Conservation (phyloP, 1,139 yeast genomes). For the Protomyces gravidus region DNA sequence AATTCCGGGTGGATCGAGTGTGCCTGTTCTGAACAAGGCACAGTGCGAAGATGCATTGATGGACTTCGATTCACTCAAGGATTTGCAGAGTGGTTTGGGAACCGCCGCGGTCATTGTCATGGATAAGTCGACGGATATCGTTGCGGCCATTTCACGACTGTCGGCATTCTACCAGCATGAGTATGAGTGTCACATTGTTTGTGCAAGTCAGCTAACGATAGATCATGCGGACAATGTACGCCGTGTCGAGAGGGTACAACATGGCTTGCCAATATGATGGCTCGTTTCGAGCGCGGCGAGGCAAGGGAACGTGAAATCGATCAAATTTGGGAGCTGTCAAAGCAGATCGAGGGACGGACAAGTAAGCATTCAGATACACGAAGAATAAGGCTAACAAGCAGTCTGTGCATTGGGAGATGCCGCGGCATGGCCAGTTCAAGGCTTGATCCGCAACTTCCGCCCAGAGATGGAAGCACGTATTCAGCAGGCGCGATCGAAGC, state of each 20-base stretch:
- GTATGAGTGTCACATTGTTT: conserved; percentile 29
- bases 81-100: conserved; percentile 80
- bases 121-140: conserved; percentile 78
- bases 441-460: conserved; percentile 73
- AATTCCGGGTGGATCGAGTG: conserved; percentile 85
- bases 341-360: conserved; percentile 44
- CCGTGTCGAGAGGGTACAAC: conserved; percentile 95
- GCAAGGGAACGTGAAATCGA: conserved; percentile 76
- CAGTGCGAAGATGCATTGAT: conserved; percentile 64
- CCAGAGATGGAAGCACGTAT: conserved; percentile 76
- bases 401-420: conserved; percentile 91
- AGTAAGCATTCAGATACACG: background rate
- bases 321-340: conserved; percentile 72
- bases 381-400: conserved; percentile 62
- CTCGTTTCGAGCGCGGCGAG: conserved; percentile 70
- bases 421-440: conserved; percentile 90
- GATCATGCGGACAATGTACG: conserved; percentile 85
- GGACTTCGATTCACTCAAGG: conserved; percentile 83
- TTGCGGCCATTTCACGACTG: conserved; percentile 79
- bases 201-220: background rate
- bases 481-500: conserved; percentile 36
- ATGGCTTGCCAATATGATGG: conserved; percentile 78
- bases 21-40: conserved; percentile 68
- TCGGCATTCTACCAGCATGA: conserved; percentile 81
- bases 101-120: conserved; percentile 89